Evolutionary conservation across 2,329 filamentous ascomycete species (phyloP).

Genomic region (Mycosphaerella sp.): DNA sequence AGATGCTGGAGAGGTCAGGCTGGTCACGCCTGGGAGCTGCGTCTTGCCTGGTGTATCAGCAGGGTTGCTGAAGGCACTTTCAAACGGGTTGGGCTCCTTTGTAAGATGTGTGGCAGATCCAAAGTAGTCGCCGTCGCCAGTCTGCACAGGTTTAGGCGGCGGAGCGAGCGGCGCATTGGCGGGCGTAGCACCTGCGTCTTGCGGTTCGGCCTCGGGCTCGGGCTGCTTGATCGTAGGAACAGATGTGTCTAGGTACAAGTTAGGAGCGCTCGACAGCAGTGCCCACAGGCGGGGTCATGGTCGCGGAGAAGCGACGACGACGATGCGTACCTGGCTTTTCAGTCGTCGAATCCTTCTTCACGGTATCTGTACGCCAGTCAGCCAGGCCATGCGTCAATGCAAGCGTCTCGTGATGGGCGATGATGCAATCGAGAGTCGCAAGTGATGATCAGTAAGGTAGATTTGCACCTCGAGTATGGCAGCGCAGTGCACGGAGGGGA

Average conservation of each 20-base stretch:
- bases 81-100: constrained; percentile 92
- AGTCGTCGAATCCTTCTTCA: constrained; percentile 20
- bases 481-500: not conserved
- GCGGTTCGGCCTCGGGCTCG: constrained; percentile 24
- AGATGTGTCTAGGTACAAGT: constrained; percentile 12
- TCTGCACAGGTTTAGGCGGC: constrained; percentile 44
- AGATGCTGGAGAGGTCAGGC: constrained; percentile 83
- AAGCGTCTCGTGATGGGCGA: constrained; percentile 2
- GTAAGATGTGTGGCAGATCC: constrained; percentile 49
- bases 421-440: constrained; percentile 1
- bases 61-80: constrained; percentile 76
- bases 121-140: constrained; percentile 48
- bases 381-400: constrained; percentile 7
- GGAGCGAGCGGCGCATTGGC: constrained; percentile 48
- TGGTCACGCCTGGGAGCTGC: constrained; percentile 81
- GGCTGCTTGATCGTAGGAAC: constrained; percentile 35
- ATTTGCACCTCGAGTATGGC: not conserved
- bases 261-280: constrained; percentile 1
- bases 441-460: no score
- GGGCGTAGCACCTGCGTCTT: constrained; percentile 32
- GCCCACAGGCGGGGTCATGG: not conserved
- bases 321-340: constrained; percentile 20
- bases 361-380: constrained; percentile 18
- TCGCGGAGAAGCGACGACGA: constrained; percentile 1
- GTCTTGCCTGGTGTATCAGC: constrained; percentile 73